These are phyloP conservation scores for Peronospora destructor DNA, from an alignment of 352 stramenopile species.

Conservation along the genomic window DNA sequence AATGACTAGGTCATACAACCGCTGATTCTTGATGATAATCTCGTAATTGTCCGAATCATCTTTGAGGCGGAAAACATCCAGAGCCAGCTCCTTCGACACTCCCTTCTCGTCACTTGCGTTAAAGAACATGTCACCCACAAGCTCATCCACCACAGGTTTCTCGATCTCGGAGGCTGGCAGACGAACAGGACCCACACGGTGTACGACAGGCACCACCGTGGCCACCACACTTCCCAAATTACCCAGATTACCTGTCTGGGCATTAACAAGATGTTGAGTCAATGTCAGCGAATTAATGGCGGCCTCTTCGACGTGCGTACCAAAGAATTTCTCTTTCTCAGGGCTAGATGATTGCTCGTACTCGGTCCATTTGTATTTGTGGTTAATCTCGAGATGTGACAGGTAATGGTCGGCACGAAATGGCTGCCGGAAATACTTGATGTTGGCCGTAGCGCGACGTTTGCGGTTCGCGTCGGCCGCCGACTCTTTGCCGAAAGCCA, in stretches of 20 bases:
- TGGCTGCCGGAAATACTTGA: conserved; percentile 66
- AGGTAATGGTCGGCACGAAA: conserved; percentile 67
- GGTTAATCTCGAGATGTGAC: conserved; percentile 63
- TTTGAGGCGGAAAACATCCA: conserved; percentile 49
- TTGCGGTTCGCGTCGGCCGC: conserved; percentile 45
- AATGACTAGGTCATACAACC: conserved; percentile 52
- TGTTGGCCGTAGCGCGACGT: conserved; percentile 54
- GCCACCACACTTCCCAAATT: not conserved
- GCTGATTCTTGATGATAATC: conserved; percentile 57
- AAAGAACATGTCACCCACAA: conserved; percentile 49
- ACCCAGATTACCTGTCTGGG: conserved; percentile 1
- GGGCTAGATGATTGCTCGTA: conserved; percentile 44
- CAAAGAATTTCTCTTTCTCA: conserved; percentile 60
- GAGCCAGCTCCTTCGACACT: conserved; percentile 32
- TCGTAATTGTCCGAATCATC: conserved; percentile 36
- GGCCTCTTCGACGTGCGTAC: conserved; percentile 29
- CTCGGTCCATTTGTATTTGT: conserved; percentile 54
- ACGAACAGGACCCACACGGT: conserved; percentile 33
- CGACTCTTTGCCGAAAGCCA: conserved; percentile 61
- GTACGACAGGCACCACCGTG: conserved; percentile 1
- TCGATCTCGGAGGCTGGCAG: conserved; percentile 55
- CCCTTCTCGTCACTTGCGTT: conserved; percentile 37
- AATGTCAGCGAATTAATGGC: conserved; percentile 27
- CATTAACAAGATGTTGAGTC: conserved; percentile 19
- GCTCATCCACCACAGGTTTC: conserved; percentile 41